Percentiles rank a stretch among this genome's conserved stretches.
These are phyloP conservation scores for Arxiozyma slooffiae DNA, from an alignment of 1,139 yeast genomes.

Conservation along the genomic window DNA sequence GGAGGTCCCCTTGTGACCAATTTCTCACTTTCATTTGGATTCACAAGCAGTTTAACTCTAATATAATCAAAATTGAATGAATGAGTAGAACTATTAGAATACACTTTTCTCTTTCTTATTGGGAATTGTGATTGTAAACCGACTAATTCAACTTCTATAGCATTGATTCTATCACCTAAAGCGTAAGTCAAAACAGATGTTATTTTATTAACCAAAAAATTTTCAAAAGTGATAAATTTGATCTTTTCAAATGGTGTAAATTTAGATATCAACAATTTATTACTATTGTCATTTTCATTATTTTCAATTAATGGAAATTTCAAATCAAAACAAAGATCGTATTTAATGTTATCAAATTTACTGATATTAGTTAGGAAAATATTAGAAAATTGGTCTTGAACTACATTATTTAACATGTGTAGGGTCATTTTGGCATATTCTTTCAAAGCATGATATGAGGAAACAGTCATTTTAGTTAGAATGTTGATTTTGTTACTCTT, in stretches of 20 bases:
- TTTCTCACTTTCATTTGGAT: constrained; percentile 67
- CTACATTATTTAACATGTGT: constrained; percentile 61
- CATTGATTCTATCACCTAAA: constrained; percentile 52
- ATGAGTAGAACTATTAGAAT: constrained; percentile 16
- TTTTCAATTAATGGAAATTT: constrained; percentile 30
- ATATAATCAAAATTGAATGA: constrained; percentile 28
- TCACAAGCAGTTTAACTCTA: constrained; percentile 57
- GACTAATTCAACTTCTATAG: constrained; percentile 30
- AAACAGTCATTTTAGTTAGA: constrained; percentile 68
- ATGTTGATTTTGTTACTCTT: constrained; percentile 65
- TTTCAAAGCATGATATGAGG: constrained; percentile 54
- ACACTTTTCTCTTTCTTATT: constrained; percentile 45
- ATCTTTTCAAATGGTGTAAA: constrained; percentile 71
- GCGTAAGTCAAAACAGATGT: constrained; percentile 53
- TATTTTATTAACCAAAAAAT: constrained; percentile 52
- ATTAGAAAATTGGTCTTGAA: constrained; percentile 75
- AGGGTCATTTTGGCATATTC: constrained; percentile 63
- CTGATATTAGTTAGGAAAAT: constrained; percentile 62
- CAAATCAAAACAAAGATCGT: constrained; percentile 53
- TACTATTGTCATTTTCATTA: constrained; percentile 13
- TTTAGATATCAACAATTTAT: constrained; percentile 17
- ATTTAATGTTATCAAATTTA: constrained; percentile 46
- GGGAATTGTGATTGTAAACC: constrained; percentile 30
- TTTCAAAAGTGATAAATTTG: constrained; percentile 60
- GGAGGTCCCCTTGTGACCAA: constrained; percentile 78